phyloP scores from a whole-genome alignment of 2,329 filamentous ascomycete genomes.

The Penicillium vulpinum region DNA sequence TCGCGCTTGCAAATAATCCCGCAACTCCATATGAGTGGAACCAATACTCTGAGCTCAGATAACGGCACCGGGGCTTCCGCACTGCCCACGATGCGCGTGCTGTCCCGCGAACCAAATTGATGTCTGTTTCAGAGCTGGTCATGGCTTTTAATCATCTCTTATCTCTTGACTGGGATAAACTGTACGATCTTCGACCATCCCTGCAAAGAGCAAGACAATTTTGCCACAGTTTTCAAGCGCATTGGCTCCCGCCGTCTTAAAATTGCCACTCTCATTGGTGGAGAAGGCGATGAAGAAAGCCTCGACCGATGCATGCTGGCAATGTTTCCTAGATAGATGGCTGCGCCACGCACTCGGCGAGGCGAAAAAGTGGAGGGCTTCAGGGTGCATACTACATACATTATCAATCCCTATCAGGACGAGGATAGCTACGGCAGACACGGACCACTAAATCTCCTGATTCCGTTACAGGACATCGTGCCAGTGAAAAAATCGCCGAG shows the following conservation, averaged over 20 bases:
- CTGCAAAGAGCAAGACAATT: conserved; percentile 27
- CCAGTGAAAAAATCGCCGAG: background rate
- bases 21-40: background rate
- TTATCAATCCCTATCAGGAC: background rate
- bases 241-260: conserved; percentile 31
- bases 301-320: conserved; percentile 1
- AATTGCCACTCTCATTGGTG: conserved; percentile 20
- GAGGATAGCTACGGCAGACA: background rate
- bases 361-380: conserved; percentile 2
- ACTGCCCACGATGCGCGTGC: conserved; percentile 26
- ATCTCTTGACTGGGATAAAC: conserved; percentile 34
- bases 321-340: background rate
- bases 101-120: conserved; percentile 26
- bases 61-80: conserved; percentile 36
- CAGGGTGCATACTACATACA: background rate
- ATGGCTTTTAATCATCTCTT: conserved; percentile 33
- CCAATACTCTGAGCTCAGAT: conserved; percentile 6
- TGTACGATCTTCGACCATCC: conserved; percentile 29
- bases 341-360: conserved; percentile 2
- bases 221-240: conserved; percentile 20
- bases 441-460: background rate
- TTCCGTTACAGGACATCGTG: background rate
- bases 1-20: conserved; percentile 21
- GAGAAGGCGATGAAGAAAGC: background rate
- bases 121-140: conserved; percentile 38